A percentile compares a stretch with the other conserved stretches of the same genome.
These are phyloP conservation scores for Rhodotorula sp. DNA, from an alignment of 1,284 basidiomycete species.

Conservation along the genomic window DNA sequence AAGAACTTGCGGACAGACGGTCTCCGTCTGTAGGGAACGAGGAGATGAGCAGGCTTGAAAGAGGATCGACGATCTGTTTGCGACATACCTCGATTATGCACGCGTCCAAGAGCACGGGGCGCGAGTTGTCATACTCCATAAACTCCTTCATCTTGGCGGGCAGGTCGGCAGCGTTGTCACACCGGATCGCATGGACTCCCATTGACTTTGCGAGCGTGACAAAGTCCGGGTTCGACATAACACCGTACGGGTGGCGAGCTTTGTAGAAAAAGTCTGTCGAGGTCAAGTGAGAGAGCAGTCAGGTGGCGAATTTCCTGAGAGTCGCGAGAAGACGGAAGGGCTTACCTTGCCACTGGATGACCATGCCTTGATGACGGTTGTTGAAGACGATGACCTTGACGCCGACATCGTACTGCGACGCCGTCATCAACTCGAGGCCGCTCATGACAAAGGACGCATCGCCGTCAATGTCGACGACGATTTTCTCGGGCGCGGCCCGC, in stretches of 20 bases:
- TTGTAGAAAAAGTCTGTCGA: conserved; percentile 87
- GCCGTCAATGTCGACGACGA: conserved; percentile 93
- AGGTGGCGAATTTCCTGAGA: neutral
- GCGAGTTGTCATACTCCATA: conserved; percentile 83
- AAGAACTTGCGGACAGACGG: neutral
- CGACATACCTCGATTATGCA: conserved; percentile 62
- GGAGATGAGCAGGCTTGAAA: too few species aligned
- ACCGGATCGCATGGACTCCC: conserved; percentile 86
- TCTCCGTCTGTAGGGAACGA: neutral
- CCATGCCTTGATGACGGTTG: conserved; percentile 98
- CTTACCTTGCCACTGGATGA: conserved; percentile 93
- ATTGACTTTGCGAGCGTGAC: conserved; percentile 83
- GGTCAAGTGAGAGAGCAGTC: neutral
- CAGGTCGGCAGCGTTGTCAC: conserved; percentile 69
- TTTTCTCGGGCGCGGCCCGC: conserved; percentile 89
- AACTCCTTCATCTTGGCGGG: conserved; percentile 98
- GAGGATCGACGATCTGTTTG: neutral
- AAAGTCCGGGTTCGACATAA: conserved; percentile 94
- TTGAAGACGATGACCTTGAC: conserved; percentile 68
- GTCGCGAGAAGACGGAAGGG: conserved; percentile 3
- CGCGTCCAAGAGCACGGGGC: conserved; percentile 89
- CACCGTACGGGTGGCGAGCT: conserved; percentile 86
- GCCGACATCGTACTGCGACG: conserved; percentile 85
- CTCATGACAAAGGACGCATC: conserved; percentile 99
- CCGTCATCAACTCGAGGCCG: conserved; percentile 96